Percentiles rank a stretch among this genome's conserved stretches.
These are phyloP conservation scores for Raphanus hybrid DNA, from an alignment of 441 rosid genomes.

Conservation along the genomic window DNA sequence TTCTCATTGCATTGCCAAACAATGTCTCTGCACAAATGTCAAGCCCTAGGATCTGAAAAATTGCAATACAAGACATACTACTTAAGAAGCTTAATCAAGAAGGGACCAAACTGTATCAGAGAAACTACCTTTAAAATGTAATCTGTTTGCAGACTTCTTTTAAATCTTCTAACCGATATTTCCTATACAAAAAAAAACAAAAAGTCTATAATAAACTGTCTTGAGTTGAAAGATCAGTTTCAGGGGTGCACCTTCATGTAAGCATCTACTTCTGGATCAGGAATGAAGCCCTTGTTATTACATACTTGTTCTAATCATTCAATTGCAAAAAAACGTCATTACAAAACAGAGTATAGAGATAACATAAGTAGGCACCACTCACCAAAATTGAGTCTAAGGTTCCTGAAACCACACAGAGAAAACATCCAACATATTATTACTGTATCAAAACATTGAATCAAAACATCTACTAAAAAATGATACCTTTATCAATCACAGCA, in stretches of 20 bases:
- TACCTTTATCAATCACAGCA: constrained; percentile 83
- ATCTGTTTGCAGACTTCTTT: constrained; percentile 55
- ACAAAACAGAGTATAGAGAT: no score
- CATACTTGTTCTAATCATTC: no score
- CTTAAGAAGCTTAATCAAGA: not conserved
- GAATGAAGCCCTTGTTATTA: constrained; percentile 10
- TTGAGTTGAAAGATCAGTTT: not conserved
- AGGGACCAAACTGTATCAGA: not conserved
- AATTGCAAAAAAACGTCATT: no score
- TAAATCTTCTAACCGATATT: constrained; percentile 46
- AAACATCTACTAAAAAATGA: not conserved
- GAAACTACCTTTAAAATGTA: constrained; percentile 51
- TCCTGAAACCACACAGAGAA: constrained; percentile 53
- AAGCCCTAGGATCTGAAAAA: constrained; percentile 58
- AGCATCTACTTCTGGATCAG: constrained; percentile 59
- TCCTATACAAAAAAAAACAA: constrained; percentile 41
- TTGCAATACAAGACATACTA: not conserved
- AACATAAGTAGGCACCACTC: constrained; percentile 34
- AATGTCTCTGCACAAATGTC: constrained; percentile 60
- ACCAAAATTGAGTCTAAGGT: constrained; percentile 88
- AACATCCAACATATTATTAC: constrained; percentile 30
- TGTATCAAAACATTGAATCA: constrained; percentile 9
- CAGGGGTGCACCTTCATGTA: constrained; percentile 52
- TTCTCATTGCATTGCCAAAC: constrained; percentile 53
- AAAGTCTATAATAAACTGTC: not conserved